phyloP scores from a whole-genome alignment of 2,329 filamentous ascomycete species.

The Beauveria bassiana region DNA sequence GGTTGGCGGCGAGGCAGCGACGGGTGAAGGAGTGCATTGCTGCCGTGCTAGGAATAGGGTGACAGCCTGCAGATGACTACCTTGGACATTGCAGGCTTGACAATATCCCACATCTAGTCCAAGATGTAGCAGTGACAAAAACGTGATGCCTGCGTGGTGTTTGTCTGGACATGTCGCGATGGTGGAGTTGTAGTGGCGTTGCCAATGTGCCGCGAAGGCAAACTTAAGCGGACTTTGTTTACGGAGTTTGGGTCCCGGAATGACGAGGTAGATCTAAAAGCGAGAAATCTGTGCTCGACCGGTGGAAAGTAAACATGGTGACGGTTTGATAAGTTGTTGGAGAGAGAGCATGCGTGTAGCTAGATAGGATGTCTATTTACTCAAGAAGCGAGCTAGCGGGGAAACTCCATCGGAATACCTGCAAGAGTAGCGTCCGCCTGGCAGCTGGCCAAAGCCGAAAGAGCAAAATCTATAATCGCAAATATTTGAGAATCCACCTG shows the following conservation, averaged over 20 bases:
- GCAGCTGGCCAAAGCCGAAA: background rate
- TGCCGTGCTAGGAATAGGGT: background rate
- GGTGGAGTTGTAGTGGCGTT: conserved; percentile 9
- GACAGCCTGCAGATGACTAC: background rate
- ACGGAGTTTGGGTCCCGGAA: too few species aligned
- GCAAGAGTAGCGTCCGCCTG: background rate
- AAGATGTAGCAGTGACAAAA: background rate
- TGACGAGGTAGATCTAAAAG: background rate
- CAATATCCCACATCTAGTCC: background rate
- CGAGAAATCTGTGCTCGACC: background rate
- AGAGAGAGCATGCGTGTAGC: background rate
- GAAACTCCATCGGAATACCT: background rate
- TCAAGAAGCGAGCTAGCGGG: background rate
- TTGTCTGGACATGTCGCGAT: conserved; percentile 8
- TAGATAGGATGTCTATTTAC: background rate
- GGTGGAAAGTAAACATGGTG: background rate
- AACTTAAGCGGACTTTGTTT: conserved; percentile 2
- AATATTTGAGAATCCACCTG: background rate
- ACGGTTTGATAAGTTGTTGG: background rate
- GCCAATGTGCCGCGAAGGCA: background rate
- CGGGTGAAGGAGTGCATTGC: background rate
- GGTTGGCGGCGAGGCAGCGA: conserved; percentile 3
- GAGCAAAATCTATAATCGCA: background rate
- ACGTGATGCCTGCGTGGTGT: conserved; percentile 4
- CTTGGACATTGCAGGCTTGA: background rate